phyloP scores from a whole-genome alignment of 345 rosid genomes.

The Citrus maxima region DNA sequence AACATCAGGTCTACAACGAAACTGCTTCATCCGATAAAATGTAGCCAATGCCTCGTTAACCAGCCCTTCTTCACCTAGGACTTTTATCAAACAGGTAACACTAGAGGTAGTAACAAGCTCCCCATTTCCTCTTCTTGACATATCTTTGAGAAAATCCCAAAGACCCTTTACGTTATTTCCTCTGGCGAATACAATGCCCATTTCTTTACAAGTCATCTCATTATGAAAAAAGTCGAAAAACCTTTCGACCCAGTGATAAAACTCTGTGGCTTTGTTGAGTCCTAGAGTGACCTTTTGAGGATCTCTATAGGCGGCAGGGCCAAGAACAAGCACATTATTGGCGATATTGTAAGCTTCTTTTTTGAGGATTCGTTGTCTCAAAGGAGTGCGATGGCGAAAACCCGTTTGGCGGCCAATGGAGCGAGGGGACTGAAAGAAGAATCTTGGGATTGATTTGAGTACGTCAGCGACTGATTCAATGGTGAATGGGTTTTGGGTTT shows the following conservation, averaged over 20 bases:
- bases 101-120: slow-evolving; percentile 43
- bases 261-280: slow-evolving; percentile 56
- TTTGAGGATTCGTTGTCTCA: slow-evolving; percentile 56
- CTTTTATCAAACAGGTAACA: slow-evolving; percentile 89
- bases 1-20: slow-evolving; percentile 73
- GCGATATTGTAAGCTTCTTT: slow-evolving; percentile 36
- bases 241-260: slow-evolving; percentile 58
- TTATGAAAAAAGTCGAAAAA: slow-evolving; percentile 45
- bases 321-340: slow-evolving; percentile 43
- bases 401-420: slow-evolving; percentile 73
- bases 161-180: slow-evolving; percentile 50
- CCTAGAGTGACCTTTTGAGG: slow-evolving; percentile 53
- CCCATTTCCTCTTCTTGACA: slow-evolving; percentile 32
- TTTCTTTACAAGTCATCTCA: slow-evolving; percentile 72
- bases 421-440: slow-evolving; percentile 71
- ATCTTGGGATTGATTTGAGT: slow-evolving; percentile 61
- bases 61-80: slow-evolving; percentile 85
- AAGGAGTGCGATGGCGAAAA: slow-evolving; percentile 71
- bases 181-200: slow-evolving; percentile 65
- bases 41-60: slow-evolving; percentile 62
- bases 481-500: slow-evolving; percentile 30
- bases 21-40: slow-evolving; percentile 74
- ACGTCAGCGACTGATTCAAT: slow-evolving; percentile 48
- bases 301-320: slow-evolving; percentile 76
- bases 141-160: slow-evolving; percentile 69